Percentiles rank a stretch among this genome's conserved stretches.
phyloP scores from a whole-genome alignment of 176 grass and related monocot genomes.

The Lolium multiflorum region DNA sequence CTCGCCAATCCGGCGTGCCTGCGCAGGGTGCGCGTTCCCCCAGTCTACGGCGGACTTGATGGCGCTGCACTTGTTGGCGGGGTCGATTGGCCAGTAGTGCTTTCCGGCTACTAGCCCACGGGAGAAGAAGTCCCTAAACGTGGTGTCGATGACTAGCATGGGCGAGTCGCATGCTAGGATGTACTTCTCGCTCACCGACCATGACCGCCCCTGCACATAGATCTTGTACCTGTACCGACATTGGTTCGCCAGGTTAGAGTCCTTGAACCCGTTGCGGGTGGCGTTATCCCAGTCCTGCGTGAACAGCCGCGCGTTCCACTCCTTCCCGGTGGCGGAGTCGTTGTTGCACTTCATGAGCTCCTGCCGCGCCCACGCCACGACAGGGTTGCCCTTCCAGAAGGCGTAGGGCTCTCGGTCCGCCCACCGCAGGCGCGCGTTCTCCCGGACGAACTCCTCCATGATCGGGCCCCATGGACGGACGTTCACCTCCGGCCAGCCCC shows the following conservation, averaged over 20 bases:
- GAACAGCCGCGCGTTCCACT: neutral
- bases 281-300: neutral
- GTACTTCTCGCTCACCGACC: slow-evolving; percentile 12
- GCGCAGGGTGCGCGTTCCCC: neutral
- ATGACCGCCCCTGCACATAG: neutral
- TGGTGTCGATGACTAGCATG: neutral
- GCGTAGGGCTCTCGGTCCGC: neutral
- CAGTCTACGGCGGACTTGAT: neutral
- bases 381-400: slow-evolving; percentile 1
- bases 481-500: no score
- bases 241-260: neutral
- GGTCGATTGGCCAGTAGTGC: slow-evolving; percentile 1
- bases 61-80: neutral
- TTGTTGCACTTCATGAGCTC: neutral
- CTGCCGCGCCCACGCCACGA: neutral
- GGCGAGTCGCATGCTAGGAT: neutral
- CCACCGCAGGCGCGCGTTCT: neutral
- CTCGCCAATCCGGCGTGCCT: neutral
- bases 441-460: slow-evolving; percentile 3
- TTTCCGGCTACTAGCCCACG: neutral
- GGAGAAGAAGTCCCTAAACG: neutral
- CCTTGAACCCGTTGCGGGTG: slow-evolving; percentile 47
- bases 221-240: neutral
- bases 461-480: slow-evolving; percentile 24
- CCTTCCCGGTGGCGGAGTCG: neutral